Conservation (phyloP, 2,329 filamentous ascomycete genomes). For the Fusarium sambucinum region DNA sequence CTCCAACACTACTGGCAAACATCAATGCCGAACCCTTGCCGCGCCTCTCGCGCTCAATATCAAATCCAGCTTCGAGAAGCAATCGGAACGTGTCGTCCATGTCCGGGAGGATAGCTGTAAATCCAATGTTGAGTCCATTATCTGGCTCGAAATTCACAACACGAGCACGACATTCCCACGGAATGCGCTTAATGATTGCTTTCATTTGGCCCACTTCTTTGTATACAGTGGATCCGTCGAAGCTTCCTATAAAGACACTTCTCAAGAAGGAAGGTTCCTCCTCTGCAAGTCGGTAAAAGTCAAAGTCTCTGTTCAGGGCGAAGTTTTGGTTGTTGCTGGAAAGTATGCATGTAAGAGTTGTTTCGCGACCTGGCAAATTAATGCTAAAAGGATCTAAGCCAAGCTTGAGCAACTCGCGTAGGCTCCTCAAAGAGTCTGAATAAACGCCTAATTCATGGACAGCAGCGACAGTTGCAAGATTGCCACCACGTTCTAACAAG, state of each 20-base stretch:
- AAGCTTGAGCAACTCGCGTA: conserved; percentile 19
- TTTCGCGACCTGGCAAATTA: not conserved
- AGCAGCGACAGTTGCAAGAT: conserved; percentile 10
- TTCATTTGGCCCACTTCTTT: conserved; percentile 8
- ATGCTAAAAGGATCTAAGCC: conserved; percentile 30
- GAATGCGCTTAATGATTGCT: conserved; percentile 35
- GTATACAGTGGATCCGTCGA: not conserved
- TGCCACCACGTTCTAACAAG: conserved; percentile 33
- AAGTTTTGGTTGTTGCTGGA: not conserved
- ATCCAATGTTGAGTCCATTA: conserved; percentile 1
- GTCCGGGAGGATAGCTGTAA: conserved; percentile 18
- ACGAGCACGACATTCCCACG: conserved; percentile 16
- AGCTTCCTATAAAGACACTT: not conserved
- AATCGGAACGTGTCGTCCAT: conserved; percentile 5
- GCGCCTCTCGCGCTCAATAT: conserved; percentile 31
- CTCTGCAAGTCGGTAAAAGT: conserved; percentile 33
- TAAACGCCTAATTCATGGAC: not conserved
- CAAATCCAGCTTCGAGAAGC: conserved; percentile 34
- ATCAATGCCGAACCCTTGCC: conserved; percentile 38
- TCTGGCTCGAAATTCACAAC: conserved; percentile 27
- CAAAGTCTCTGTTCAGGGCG: conserved; percentile 36
- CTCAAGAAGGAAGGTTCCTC: conserved; percentile 33
- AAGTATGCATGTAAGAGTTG: conserved; percentile 19
- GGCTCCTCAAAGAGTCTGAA: not conserved
- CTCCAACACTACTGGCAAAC: conserved; percentile 37